Base-by-base conservation (phyloP, 345 rosid genomes). In the Pistacia vera region DNA sequence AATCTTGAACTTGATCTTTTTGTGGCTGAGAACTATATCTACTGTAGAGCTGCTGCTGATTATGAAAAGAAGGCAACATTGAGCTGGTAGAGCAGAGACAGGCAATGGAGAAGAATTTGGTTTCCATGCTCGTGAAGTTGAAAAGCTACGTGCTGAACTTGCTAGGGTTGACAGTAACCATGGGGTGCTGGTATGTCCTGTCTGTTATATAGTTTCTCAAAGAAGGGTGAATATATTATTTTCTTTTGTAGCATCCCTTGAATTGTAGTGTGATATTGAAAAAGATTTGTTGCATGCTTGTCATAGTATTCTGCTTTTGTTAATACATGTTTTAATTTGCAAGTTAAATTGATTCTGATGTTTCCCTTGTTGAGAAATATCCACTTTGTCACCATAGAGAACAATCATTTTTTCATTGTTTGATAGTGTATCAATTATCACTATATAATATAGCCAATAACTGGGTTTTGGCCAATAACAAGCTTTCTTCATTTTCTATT, bases 41-140 rank as follows among this genome's bases (percentile, higher is more conserved):
- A 54, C 18, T 74, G 30, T 73, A 96, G 98, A 75, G 81, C 83
- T 80, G 94, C 97, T 56, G 83, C 90, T 83, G 98, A 93, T 69
- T 93, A 82, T 82, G 99, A 96, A 85, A 93, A 94, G 93, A 93
- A 96, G 84, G 97, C 88, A 73, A 92, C 79, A 81, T 93, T 75
- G 97, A 96, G 87, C 85, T 96, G 77, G 78, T 93, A 86, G 98
- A 93, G 77, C 99, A 93, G 80, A 83, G 98, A 81, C 98, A 92
- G 79, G 86, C 86, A 73, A 93, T 93, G 97, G 99, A 96, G 86
- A 96, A 91, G 87, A 92, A 85, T 79, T 76, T 93, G 93, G 90
- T 93, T 80, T 90, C 97, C 63, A 91, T 96, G 99, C 99, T 8
- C 97, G 99, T 13, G 99, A 96, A 83, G 97, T 96, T 76, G 99